Evolutionary conservation across 345 rosid species (phyloP).

Genomic region (Heritiera fomes): DNA sequence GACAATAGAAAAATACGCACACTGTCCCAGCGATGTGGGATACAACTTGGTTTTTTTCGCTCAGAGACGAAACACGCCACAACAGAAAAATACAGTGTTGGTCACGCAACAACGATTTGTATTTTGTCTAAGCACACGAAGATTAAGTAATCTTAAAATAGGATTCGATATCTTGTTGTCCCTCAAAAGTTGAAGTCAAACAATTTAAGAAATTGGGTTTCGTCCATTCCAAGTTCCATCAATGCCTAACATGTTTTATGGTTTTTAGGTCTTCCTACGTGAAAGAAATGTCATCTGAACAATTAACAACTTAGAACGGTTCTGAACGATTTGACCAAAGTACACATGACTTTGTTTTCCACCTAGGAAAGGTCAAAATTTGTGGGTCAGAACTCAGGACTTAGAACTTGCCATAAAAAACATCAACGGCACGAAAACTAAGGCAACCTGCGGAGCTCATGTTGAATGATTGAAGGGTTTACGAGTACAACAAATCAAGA

Average conservation of each 20-base stretch:
- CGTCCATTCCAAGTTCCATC: neutral
- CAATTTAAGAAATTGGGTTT: neutral
- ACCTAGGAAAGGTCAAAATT: neutral
- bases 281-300: no score
- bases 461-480: neutral
- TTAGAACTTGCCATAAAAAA: no score
- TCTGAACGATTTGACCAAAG: neutral
- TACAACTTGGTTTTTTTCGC: no score
- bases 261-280: neutral
- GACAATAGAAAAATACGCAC: no score
- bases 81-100: no score
- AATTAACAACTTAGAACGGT: neutral
- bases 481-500: neutral
- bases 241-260: neutral
- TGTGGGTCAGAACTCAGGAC: constrained; percentile 11
- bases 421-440: neutral
- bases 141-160: no score
- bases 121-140: neutral
- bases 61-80: no score
- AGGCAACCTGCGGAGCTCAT: no score
- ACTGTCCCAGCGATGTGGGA: no score
- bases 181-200: neutral
- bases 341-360: no score
- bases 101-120: no score
- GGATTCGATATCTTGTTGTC: neutral